Conservation (phyloP, 1,284 basidiomycete genomes). For the Microbotryum lychnidis-dioicae region DNA sequence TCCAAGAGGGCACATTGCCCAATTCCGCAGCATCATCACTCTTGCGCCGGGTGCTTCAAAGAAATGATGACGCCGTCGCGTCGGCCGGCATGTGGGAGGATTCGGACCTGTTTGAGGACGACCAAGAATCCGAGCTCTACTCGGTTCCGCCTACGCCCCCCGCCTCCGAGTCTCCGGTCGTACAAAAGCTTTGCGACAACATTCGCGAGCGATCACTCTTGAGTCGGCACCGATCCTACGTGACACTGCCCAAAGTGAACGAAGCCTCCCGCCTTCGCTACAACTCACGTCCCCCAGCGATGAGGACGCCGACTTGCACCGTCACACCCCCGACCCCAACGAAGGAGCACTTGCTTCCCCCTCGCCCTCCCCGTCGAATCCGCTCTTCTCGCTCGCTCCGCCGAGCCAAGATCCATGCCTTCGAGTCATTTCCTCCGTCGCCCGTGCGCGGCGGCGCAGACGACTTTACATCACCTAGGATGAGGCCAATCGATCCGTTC, state of each 20-base stretch:
- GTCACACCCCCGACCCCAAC: constrained; percentile 2
- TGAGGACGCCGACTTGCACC: neutral
- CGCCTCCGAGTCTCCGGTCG: neutral
- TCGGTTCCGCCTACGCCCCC: neutral
- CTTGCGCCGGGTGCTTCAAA: neutral
- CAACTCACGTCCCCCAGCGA: too few relatives aligned
- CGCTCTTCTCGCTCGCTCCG: neutral
- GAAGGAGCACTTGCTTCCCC: constrained; percentile 1
- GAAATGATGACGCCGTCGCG: neutral
- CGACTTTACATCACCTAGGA: neutral
- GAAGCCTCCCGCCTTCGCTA: neutral
- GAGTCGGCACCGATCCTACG: neutral
- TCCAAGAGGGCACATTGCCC: too few relatives aligned
- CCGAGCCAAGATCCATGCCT: too few relatives aligned
- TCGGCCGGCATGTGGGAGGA: neutral
- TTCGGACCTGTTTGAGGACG: neutral
- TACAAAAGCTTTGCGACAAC: neutral
- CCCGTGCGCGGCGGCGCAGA: neutral
- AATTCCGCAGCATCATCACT: neutral
- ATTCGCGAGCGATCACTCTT: neutral
- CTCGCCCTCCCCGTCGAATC: neutral
- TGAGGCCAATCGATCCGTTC: constrained; percentile 2
- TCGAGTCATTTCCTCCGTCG: neutral
- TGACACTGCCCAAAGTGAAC: neutral
- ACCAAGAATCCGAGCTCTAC: neutral